Percentiles rank a stretch among this genome's conserved stretches.
Conservation (phyloP, 1,139 yeast genomes). For the Geotrichum histeridarum region DNA sequence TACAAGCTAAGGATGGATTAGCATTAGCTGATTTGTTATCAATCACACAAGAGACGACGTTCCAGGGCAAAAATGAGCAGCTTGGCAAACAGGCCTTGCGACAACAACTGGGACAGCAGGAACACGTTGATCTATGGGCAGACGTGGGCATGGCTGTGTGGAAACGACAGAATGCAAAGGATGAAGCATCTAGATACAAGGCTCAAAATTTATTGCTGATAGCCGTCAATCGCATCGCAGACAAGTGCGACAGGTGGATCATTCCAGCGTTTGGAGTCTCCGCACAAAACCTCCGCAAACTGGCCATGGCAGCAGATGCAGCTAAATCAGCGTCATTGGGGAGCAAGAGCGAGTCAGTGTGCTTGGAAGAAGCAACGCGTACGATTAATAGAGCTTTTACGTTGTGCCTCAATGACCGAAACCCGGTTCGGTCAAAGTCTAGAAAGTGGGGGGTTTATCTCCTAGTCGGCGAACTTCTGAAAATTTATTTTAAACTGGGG, state of each 20-base stretch:
- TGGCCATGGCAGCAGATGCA: slow-evolving; percentile 32
- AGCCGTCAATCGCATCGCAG: slow-evolving; percentile 53
- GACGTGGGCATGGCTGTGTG: neutral
- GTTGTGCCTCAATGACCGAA: slow-evolving; percentile 73
- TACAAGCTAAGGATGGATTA: no score
- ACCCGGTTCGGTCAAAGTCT: slow-evolving; percentile 41
- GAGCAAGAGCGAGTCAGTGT: no score
- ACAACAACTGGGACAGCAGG: neutral
- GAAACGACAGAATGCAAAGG: neutral
- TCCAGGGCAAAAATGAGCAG: neutral
- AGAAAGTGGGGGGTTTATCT: slow-evolving; percentile 59
- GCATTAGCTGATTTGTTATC: no score
- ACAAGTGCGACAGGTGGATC: slow-evolving; percentile 61
- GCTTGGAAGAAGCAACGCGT: slow-evolving; percentile 52
- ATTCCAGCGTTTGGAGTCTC: slow-evolving; percentile 52
- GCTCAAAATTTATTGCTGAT: slow-evolving; percentile 28
- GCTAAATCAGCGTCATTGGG: no score
- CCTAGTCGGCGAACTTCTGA: slow-evolving; percentile 68
- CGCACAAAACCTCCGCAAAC: slow-evolving; percentile 50
- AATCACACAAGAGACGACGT: no score
- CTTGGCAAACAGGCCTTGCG: neutral
- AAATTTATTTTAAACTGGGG: slow-evolving; percentile 59
- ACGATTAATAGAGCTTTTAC: slow-evolving; percentile 68
- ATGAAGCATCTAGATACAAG: slow-evolving; percentile 12
- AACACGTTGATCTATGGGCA: neutral